Percentiles rank a stretch among this genome's conserved stretches.
phyloP scores from a whole-genome alignment of 2,329 filamentous ascomycete genomes.

The Curvularia eragrostidis region DNA sequence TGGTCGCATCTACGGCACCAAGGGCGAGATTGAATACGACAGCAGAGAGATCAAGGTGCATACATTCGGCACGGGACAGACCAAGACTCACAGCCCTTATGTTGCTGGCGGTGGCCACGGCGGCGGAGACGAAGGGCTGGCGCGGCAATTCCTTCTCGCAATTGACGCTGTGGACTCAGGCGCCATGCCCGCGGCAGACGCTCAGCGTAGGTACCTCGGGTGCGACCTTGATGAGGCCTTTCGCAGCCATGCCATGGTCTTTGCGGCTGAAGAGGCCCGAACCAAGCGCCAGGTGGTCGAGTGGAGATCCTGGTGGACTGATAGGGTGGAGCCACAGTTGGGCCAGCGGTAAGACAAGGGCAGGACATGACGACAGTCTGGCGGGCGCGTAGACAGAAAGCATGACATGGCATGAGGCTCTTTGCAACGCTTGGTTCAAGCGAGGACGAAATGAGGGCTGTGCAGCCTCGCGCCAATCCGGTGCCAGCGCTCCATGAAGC shows the following conservation, averaged over 20 bases:
- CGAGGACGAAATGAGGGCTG: conserved; percentile 26
- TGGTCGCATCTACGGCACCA: conserved; percentile 83
- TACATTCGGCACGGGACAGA: conserved; percentile 68
- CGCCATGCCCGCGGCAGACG: conserved; percentile 68
- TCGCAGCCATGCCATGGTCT: conserved; percentile 90
- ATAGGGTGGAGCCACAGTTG: conserved; percentile 55
- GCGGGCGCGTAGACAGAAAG: conserved; percentile 38
- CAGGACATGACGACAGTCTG: conserved; percentile 10
- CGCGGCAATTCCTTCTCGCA: conserved; percentile 81
- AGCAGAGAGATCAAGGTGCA: conserved; percentile 77
- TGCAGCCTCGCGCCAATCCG: conserved; percentile 22
- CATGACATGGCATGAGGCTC: conserved; percentile 31
- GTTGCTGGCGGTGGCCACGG: conserved; percentile 71
- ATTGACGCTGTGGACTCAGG: conserved; percentile 79
- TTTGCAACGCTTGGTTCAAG: conserved; percentile 13
- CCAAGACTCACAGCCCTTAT: conserved; percentile 65
- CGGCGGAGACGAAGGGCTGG: conserved; percentile 80
- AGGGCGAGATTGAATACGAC: conserved; percentile 87
- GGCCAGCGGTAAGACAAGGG: conserved; percentile 19
- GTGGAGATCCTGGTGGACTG: conserved; percentile 78
- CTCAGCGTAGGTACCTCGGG: conserved; percentile 78
- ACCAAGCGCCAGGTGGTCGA: conserved; percentile 71
- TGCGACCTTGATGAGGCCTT: conserved; percentile 86
- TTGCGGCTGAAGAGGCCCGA: conserved; percentile 90
- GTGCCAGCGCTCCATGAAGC: conserved; percentile 25